phyloP scores from a whole-genome alignment of 768 basidiomycete species.

The Trametes cinnabarina region DNA sequence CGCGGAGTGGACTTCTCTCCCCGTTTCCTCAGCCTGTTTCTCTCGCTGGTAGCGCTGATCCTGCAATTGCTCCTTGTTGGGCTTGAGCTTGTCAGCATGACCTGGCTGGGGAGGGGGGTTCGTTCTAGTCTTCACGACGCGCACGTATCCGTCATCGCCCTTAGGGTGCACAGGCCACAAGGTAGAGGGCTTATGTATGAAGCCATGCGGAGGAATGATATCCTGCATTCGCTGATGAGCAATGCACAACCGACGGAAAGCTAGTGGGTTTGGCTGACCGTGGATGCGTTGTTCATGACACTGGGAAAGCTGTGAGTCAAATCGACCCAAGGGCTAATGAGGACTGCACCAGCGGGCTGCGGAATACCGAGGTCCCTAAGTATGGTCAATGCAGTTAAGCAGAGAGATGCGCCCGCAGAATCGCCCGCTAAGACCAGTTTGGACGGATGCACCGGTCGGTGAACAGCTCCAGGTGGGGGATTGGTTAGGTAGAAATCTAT shows the following conservation, averaged over 20 bases:
- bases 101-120: slow-evolving; percentile 49
- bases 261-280: slow-evolving; percentile 38
- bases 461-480: slow-evolving; percentile 62
- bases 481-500: slow-evolving; percentile 71
- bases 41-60: slow-evolving; percentile 18
- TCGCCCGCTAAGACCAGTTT: slow-evolving; percentile 79
- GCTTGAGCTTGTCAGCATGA: slow-evolving; percentile 46
- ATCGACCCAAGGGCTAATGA: slow-evolving; percentile 84
- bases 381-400: slow-evolving; percentile 56
- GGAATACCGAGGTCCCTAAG: slow-evolving; percentile 70
- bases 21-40: slow-evolving; percentile 22
- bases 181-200: slow-evolving; percentile 57
- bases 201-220: slow-evolving; percentile 63
- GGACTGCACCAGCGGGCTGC: slow-evolving; percentile 69
- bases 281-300: slow-evolving; percentile 62
- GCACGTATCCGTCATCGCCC: slow-evolving; percentile 28
- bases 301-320: slow-evolving; percentile 84
- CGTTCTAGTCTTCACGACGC: slow-evolving; percentile 37
- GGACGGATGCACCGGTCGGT: slow-evolving; percentile 59
- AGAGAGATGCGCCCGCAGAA: slow-evolving; percentile 72
- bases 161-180: slow-evolving; percentile 54
- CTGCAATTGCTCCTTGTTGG: slow-evolving; percentile 28
- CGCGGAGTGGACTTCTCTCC: slow-evolving; percentile 15
- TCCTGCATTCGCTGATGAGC: slow-evolving; percentile 42
- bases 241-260: neutral